A percentile compares a stretch with the other conserved stretches of the same genome.
Conservation (phyloP, 2,329 filamentous ascomycete species). For the Aspergillus sergii region DNA sequence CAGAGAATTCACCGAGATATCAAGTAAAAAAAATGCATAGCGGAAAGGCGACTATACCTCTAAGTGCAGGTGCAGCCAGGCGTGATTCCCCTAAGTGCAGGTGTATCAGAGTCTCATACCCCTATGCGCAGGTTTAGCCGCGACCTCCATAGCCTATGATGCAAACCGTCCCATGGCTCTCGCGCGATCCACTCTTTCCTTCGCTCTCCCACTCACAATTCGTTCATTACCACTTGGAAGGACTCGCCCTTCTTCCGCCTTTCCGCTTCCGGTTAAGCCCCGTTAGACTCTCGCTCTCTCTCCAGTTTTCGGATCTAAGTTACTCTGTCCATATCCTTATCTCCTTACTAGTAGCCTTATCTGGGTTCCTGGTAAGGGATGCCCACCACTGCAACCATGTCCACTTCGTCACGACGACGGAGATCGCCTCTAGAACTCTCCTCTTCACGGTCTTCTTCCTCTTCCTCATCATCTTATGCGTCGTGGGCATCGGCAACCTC, state of each 20-base stretch:
- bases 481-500: conserved; percentile 1
- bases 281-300: not conserved
- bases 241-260: not conserved
- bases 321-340: not conserved
- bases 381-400: conserved; percentile 2
- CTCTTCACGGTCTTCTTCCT: conserved; percentile 1
- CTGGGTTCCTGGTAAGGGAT: conserved; percentile 1
- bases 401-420: conserved; percentile 2
- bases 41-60: conserved; percentile 30
- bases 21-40: conserved; percentile 25
- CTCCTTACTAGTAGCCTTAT: not conserved
- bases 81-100: conserved; percentile 2
- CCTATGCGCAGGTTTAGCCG: conserved; percentile 6
- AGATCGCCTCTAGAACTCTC: not conserved
- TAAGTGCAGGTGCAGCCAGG: conserved; percentile 35
- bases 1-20: not conserved
- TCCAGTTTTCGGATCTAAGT: not conserved
- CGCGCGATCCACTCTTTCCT: not conserved
- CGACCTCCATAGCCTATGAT: not conserved
- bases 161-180: not conserved
- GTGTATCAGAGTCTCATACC: not conserved
- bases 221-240: not conserved
- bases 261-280: not conserved
- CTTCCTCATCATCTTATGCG: not conserved
- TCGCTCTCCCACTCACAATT: not conserved